Conservation (phyloP, 352 stramenopile species). For the Phytophthora lateralis region DNA sequence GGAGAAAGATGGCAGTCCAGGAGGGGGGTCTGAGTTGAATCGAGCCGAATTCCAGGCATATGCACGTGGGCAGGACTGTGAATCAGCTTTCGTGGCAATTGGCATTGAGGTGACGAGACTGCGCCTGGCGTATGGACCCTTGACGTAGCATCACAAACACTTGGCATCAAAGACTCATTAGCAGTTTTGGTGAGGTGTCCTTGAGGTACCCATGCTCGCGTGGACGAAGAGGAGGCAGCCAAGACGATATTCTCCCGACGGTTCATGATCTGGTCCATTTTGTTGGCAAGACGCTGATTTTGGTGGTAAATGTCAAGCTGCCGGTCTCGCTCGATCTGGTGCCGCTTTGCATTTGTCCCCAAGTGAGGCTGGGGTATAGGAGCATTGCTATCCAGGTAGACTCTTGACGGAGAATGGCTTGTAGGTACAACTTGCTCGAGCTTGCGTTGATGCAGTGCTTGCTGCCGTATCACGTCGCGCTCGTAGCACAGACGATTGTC, state of each 20-base stretch:
- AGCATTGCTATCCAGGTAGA: conserved; percentile 65
- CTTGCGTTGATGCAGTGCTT: conserved; percentile 70
- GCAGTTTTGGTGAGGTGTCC: conserved; percentile 4
- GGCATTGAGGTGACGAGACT: conserved; percentile 7
- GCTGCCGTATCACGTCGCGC: conserved; percentile 66
- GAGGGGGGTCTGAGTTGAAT: conserved; percentile 69
- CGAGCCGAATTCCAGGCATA: conserved; percentile 72
- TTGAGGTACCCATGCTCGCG: conserved; percentile 3
- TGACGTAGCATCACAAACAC: conserved; percentile 5
- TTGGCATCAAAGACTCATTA: conserved; percentile 10
- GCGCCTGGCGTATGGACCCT: conserved; percentile 15
- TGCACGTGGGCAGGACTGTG: conserved; percentile 62
- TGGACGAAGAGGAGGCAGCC: conserved; percentile 35
- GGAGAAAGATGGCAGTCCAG: conserved; percentile 79
- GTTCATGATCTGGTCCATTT: conserved; percentile 75
- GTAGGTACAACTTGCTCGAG: conserved; percentile 66
- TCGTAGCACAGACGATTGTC: conserved; percentile 86
- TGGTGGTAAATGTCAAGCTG: conserved; percentile 67
- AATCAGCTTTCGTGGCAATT: conserved; percentile 29
- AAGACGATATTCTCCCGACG: conserved; percentile 68
- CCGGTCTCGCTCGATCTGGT: conserved; percentile 64
- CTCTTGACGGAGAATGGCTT: conserved; percentile 59
- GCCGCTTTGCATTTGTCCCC: conserved; percentile 58
- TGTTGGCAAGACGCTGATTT: conserved; percentile 73
- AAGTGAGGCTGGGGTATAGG: conserved; percentile 53